phyloP scores from a whole-genome alignment of 176 grass and related monocot genomes.

The Bromus sterilis region DNA sequence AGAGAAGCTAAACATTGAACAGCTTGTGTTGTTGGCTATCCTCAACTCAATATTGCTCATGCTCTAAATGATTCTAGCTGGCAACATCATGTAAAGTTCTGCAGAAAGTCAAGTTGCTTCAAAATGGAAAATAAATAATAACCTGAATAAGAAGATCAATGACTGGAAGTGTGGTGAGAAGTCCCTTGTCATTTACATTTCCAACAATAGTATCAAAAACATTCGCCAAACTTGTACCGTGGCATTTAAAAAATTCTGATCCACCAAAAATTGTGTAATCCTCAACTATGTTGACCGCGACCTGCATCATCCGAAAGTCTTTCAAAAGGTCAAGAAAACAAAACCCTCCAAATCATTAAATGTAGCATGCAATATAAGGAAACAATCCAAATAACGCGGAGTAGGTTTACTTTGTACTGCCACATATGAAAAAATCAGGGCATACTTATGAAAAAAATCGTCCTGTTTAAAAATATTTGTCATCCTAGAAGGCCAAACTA shows the following conservation, averaged over 20 bases:
- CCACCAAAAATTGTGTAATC: slow-evolving; percentile 91
- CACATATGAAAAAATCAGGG: not conserved
- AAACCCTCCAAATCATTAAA: not conserved
- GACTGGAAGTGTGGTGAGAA: slow-evolving; percentile 60
- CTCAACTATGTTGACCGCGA: slow-evolving; percentile 71
- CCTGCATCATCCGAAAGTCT: slow-evolving; percentile 29
- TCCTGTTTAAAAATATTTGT: not conserved
- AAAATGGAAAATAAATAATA: slow-evolving; percentile 12
- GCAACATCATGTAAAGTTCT: slow-evolving; percentile 5
- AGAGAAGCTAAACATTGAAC: not conserved
- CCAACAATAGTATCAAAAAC: slow-evolving; percentile 75
- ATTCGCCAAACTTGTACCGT: slow-evolving; percentile 64
- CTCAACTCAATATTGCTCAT: not conserved
- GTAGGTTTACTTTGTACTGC: not conserved
- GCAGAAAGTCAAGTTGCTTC: not conserved
- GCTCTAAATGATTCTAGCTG: not conserved
- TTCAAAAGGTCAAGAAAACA: slow-evolving; percentile 15
- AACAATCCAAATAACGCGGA: not conserved
- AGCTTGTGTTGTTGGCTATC: not conserved
- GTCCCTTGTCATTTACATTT: slow-evolving; percentile 93
- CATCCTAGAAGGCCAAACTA: not conserved
- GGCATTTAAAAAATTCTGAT: slow-evolving; percentile 81
- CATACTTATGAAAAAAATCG: not conserved
- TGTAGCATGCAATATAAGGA: not conserved
- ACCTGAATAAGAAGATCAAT: slow-evolving; percentile 97